Base-by-base conservation (phyloP, 805 yeast species). In the Yamadazyma insecticola region DNA sequence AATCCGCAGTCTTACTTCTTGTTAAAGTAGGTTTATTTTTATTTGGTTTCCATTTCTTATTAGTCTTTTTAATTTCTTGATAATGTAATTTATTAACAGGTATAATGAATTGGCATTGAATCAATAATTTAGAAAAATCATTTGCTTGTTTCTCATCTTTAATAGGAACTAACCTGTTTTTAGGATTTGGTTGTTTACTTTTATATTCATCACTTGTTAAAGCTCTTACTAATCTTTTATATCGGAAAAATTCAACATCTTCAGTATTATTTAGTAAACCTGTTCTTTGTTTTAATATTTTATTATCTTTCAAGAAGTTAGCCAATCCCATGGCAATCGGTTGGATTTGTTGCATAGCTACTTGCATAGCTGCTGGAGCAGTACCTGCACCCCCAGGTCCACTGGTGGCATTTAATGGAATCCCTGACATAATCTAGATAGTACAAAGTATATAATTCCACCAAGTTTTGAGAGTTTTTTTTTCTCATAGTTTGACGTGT, bases 181-280 rank as follows among this genome's bases (percentile, higher is more conserved):
- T 61, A 32, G 76, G 74, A 36, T 67, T 70, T 32, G 61, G 44
- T 30, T 72, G 74, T 40, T 64, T 73, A 40, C 48, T 54, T 44
- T 70, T 68, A 57, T 87, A 92, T 26, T 81, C 89, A 2, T 74
- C 81, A 33, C 87, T 76, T 21, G 76, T 60, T 35, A 90, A 67
- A 1, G 94, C 95, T 43, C 97, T 68, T 10, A 76, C 61, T 25
- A 86, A 81, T 48, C 98, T 74, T 57, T 90, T 90, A 55, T 70
- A 82, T 44, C 95, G 71, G 72, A 90, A 92, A 56, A 92, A 88
- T 37, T 86, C 95, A 21, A 76, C 72, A 28, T 77, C 78, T n/a
- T 52, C 60, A 40, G 74, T 74, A 33, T 81, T 78, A 46, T 81
- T 79, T 32, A 80, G 63, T n/a, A 80, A 55, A 10, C 97, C 97